These are phyloP conservation scores for Psilocybe subaeruginosa DNA, from an alignment of 768 basidiomycete genomes.

Conservation along the genomic window DNA sequence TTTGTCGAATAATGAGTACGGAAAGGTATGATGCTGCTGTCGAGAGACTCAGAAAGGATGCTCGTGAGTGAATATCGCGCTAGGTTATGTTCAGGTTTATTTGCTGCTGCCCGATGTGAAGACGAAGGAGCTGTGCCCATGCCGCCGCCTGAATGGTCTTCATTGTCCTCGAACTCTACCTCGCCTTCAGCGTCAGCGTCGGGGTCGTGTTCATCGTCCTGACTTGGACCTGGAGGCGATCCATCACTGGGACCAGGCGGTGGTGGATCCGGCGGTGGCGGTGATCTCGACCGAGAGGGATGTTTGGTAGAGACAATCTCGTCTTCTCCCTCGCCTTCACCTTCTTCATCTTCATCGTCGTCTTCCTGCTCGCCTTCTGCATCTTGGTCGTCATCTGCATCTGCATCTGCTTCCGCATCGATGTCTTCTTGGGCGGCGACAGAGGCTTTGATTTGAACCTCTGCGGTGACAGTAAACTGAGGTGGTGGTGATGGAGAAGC, in stretches of 20 bases:
- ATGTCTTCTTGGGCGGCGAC: slow-evolving; percentile 14
- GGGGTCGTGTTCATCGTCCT: slow-evolving; percentile 20
- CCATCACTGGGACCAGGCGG: slow-evolving; percentile 13
- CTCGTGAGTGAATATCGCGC: not conserved
- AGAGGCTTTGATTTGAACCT: slow-evolving; percentile 19
- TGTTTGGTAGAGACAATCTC: not conserved
- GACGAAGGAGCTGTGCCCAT: not conserved
- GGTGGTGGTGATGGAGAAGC: not conserved
- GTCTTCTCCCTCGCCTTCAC: slow-evolving; percentile 23
- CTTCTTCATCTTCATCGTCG: slow-evolving; percentile 22
- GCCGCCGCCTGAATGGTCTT: slow-evolving; percentile 10
- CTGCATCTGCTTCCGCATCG: slow-evolving; percentile 21
- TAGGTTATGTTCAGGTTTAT: not conserved
- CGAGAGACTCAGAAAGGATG: not conserved
- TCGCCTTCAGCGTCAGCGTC: slow-evolving; percentile 38
- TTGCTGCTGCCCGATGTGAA: not conserved
- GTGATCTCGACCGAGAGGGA: slow-evolving; percentile 21
- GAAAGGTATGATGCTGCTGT: too few species aligned
- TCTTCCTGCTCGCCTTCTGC: slow-evolving; percentile 30
- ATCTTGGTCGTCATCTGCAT: slow-evolving; percentile 21
- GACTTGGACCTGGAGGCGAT: slow-evolving; percentile 8
- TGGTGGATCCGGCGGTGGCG: slow-evolving; percentile 20
- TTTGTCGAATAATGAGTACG: not conserved
- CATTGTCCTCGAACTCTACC: slow-evolving; percentile 32
- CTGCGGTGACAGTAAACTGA: not conserved